phyloP scores from a whole-genome alignment of 129 eudicot species.

The Flaveria robusta region DNA sequence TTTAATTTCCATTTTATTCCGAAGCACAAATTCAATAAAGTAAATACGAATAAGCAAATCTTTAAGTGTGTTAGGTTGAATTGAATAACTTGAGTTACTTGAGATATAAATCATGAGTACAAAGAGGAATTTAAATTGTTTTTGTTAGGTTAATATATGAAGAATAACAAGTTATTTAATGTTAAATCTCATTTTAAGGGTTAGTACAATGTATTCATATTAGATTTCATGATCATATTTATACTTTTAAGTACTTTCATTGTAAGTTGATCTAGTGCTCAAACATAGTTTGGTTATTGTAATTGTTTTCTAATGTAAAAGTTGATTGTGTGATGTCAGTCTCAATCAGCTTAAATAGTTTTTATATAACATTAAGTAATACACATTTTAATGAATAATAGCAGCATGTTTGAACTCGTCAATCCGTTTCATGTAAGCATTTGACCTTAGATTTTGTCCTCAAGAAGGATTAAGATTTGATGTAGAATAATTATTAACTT shows the following conservation, averaged over 20 bases:
- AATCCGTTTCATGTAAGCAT: no score
- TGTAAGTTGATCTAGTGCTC: no score
- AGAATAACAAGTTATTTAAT: neutral
- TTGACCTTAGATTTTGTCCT: no score
- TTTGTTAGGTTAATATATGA: neutral
- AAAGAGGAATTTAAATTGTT: neutral
- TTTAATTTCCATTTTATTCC: constrained; percentile 39
- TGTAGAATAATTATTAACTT: no score
- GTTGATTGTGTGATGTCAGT: neutral
- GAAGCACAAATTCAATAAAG: constrained; percentile 39
- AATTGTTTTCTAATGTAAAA: no score
- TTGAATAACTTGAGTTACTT: constrained; percentile 18
- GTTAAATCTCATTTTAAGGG: neutral
- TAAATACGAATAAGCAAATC: constrained; percentile 40
- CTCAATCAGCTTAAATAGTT: no score
- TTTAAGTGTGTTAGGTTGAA: constrained; percentile 33
- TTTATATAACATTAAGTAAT: no score
- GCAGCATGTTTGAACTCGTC: no score
- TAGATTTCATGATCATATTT: neutral
- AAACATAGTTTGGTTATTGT: no score
- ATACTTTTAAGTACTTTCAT: no score
- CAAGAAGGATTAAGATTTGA: no score
- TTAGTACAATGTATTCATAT: neutral
- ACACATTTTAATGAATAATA: no score
- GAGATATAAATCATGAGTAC: neutral